Base-by-base conservation (phyloP, 495 filamentous ascomycete genomes). In the Chaetomidium leptoderma region DNA sequence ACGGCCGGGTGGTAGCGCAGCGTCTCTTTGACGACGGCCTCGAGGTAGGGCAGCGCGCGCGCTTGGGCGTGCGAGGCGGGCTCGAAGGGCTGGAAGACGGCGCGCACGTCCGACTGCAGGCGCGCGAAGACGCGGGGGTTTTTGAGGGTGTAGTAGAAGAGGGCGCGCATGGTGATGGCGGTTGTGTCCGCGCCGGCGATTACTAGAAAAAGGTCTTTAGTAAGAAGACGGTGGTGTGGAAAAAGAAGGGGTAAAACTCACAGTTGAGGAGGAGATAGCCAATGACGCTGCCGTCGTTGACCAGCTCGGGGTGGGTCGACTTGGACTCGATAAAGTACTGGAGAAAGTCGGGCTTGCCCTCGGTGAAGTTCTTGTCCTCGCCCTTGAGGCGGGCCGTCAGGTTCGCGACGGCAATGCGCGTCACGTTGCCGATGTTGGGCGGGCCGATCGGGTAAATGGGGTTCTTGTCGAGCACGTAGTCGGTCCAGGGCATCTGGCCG, bases 1-100 rank as follows among this genome's bases (percentile, higher is more conserved):
- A 79, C 69, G 14, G 81, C 74, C 0, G 85, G 79, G 65, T 86
- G 78, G 13, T 83, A 55, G 3, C 84, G 78, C 62, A 84, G 72
- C 0, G 77, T 70, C 63, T 88, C 85, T 55, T 83, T 80, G 62
- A 87, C 73, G 16, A 79, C 74, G 7, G 84, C 81, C 35, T 82
- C 75, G 21, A 86, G 76, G 60, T 87, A 87, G 8, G 76, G 77
- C 10, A 86, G 54, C 1, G 61, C 58, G 21, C 63, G 57, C 9
- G 63, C 63, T 16, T 58, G 45, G 21, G 59, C 58, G 55, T 66
- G 60, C 4, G 63, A 49, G 10, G 48, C 66, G 0, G 62, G 57
- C 24, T 60, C 40, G n/a, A 53, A 53, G 33, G 57, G 47, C 8
- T 24, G 10, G 17, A 57, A 50, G 9, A 14, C 44, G 16, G 59